Conservation (phyloP, 495 filamentous ascomycete genomes). For the Penicillium antarcticum region DNA sequence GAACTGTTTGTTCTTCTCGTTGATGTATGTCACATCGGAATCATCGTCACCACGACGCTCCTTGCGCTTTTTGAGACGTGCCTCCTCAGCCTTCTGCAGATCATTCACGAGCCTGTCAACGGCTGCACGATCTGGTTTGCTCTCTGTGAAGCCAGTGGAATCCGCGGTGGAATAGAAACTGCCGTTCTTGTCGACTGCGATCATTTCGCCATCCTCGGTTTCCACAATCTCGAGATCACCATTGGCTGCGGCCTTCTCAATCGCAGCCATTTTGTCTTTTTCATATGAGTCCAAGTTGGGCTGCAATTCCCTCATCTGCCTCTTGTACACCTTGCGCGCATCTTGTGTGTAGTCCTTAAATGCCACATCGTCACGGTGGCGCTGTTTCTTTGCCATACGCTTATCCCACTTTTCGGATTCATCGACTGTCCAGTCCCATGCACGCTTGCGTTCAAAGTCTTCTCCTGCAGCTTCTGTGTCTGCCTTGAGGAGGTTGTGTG, state of each 20-base stretch:
- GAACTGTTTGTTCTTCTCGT: conserved; percentile 99
- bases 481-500: conserved; percentile 90
- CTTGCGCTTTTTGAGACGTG: conserved; percentile 75
- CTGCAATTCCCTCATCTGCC: conserved; percentile 72
- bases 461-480: conserved; percentile 80
- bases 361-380: conserved; percentile 77
- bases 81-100: conserved; percentile 83
- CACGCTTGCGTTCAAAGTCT: conserved; percentile 95
- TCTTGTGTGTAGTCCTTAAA: conserved; percentile 90
- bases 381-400: conserved; percentile 79
- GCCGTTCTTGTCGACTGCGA: conserved; percentile 87
- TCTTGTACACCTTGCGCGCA: conserved; percentile 88
- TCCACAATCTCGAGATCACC: conserved; percentile 90
- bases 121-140: conserved; percentile 85
- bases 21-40: conserved; percentile 95
- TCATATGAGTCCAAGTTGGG: conserved; percentile 78
- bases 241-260: conserved; percentile 75
- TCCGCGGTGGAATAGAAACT: conserved; percentile 87
- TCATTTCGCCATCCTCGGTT: conserved; percentile 88
- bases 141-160: conserved; percentile 73
- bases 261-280: conserved; percentile 74
- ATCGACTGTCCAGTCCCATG: conserved; percentile 97
- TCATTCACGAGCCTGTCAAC: conserved; percentile 86
- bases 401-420: conserved; percentile 93
- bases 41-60: conserved; percentile 75